A percentile compares a stretch with the other conserved stretches of the same genome.
Conservation (phyloP, 2,329 filamentous ascomycete genomes). For the Alternaria hordeiaustralica region DNA sequence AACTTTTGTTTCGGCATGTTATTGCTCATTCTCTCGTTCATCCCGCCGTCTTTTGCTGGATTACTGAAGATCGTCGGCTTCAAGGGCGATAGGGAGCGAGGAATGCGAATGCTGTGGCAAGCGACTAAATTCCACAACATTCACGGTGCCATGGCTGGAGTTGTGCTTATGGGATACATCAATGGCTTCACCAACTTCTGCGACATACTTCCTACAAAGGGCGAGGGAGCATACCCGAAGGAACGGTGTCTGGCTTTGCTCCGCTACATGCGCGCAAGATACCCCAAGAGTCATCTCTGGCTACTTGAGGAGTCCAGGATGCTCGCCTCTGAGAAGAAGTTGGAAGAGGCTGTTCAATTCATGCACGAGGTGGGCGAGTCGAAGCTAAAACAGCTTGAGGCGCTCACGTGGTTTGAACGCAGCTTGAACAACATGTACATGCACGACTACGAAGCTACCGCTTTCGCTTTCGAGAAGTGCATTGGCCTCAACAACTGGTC, state of each 20-base stretch:
- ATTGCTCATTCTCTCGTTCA: constrained; percentile 85
- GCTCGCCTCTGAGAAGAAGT: constrained; percentile 68
- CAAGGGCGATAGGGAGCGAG: constrained; percentile 82
- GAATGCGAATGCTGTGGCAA: constrained; percentile 87
- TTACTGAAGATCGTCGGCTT: constrained; percentile 90
- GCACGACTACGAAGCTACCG: constrained; percentile 77
- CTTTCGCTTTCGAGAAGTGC: constrained; percentile 71
- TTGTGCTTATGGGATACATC: constrained; percentile 84
- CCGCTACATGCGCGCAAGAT: constrained; percentile 74
- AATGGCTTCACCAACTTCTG: constrained; percentile 85
- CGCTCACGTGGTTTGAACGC: constrained; percentile 84
- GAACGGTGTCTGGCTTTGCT: constrained; percentile 72
- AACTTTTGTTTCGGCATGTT: constrained; percentile 91
- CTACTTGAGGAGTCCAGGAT: constrained; percentile 85
- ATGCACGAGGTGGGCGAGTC: constrained; percentile 66
- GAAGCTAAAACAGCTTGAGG: constrained; percentile 86
- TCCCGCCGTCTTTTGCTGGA: constrained; percentile 88
- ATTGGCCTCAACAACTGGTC: constrained; percentile 78
- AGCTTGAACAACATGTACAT: constrained; percentile 79
- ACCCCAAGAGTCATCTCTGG: constrained; percentile 86
- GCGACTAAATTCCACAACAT: constrained; percentile 85
- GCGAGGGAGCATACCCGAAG: constrained; percentile 70
- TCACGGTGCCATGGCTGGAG: constrained; percentile 87
- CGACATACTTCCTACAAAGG: constrained; percentile 77
- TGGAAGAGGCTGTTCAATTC: constrained; percentile 72